Percentiles rank a stretch among this genome's conserved stretches.
phyloP scores from a whole-genome alignment of 208 protist species.

The Acanthamoeba castellanii region DNA sequence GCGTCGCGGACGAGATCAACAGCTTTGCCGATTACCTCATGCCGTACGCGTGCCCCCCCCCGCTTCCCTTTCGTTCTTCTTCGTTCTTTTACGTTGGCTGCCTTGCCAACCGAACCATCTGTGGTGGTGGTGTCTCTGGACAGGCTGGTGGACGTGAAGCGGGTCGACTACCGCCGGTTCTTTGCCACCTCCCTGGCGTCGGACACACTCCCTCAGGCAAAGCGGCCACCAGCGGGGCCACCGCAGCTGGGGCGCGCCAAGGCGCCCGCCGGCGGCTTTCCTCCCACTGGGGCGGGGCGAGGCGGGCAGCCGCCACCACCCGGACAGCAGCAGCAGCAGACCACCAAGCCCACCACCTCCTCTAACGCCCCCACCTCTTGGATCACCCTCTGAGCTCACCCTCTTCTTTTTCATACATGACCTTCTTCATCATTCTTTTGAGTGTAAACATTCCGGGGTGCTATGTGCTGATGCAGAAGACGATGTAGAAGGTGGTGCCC shows the following conservation, averaged over 20 bases:
- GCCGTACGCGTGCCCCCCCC: neutral
- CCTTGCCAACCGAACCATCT: neutral
- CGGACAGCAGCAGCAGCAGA: too few species aligned
- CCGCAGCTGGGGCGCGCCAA: neutral
- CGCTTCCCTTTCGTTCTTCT: neutral
- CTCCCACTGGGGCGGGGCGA: neutral
- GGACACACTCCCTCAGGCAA: neutral
- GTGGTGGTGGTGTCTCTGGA: neutral
- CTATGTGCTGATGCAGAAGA: too few species aligned
- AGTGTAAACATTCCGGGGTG: too few species aligned
- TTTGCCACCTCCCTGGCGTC: conserved; percentile 8
- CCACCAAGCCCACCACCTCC: too few species aligned
- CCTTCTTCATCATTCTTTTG: too few species aligned
- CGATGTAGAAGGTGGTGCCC: too few species aligned
- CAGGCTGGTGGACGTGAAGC: conserved; percentile 32
- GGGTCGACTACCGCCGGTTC: conserved; percentile 2
- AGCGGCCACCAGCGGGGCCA: neutral
- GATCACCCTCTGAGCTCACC: too few species aligned
- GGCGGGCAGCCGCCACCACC: too few species aligned
- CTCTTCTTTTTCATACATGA: too few species aligned
- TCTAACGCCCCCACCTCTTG: too few species aligned
- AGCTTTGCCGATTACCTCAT: conserved; percentile 12
- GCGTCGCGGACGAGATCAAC: neutral
- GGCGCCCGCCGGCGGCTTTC: conserved; percentile 15
- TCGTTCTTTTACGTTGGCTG: neutral